Percentiles rank a stretch among this genome's conserved stretches.
These are phyloP conservation scores for Gossypium rotundifolium DNA, from an alignment of 345 rosid genomes.

Conservation along the genomic window DNA sequence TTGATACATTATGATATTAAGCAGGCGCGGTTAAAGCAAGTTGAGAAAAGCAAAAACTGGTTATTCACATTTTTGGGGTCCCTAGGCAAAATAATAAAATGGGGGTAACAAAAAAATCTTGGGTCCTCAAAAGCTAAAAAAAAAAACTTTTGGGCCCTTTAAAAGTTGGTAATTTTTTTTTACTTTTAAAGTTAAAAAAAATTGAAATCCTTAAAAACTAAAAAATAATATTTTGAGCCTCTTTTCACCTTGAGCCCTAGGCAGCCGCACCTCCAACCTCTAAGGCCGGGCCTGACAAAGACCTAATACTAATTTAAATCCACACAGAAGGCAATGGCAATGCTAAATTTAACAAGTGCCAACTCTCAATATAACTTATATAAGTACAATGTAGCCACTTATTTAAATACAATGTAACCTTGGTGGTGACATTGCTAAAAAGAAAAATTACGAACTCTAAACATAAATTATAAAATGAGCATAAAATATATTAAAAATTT, in stretches of 20 bases:
- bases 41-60: not conserved
- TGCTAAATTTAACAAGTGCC: not conserved
- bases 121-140: too few relatives aligned
- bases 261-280: rapidly evolving
- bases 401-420: too few relatives aligned
- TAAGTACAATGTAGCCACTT: not conserved
- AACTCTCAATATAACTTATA: not conserved
- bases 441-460: too few relatives aligned
- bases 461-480: too few relatives aligned
- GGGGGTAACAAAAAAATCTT: rapidly evolving
- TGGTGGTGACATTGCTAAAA: too few relatives aligned
- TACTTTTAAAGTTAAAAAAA: too few relatives aligned
- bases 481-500: too few relatives aligned
- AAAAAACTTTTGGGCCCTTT: too few relatives aligned
- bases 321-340: not conserved
- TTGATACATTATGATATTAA: not conserved
- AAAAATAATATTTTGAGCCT: rapidly evolving
- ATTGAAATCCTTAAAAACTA: rapidly evolving
- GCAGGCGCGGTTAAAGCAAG: not conserved
- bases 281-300: not conserved
- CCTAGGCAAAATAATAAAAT: too few relatives aligned
- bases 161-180: too few relatives aligned
- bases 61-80: too few relatives aligned
- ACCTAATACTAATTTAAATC: not conserved
- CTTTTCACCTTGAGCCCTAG: rapidly evolving